Evolutionary conservation across 1,139 yeast species (phyloP), one percentile per base, ranked within the genome.

Genomic region (Suhomyces chickasaworum): DNA sequence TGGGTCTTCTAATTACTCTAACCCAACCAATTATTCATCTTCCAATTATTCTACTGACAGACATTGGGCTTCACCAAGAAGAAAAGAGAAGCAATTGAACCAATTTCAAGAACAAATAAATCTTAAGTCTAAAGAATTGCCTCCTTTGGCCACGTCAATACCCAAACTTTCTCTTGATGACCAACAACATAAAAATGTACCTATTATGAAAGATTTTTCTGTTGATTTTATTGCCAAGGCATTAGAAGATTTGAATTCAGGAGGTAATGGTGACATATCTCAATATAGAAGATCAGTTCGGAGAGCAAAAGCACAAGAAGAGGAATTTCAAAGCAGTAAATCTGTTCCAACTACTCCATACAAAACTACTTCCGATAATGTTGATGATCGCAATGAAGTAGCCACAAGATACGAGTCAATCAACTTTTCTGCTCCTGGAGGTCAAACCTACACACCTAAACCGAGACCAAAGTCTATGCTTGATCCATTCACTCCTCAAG

Each of bases 181-280:
- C 29, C 51, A 36, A 12, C 34, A 41, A 10, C 30, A 22, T 4
- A 51, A 49, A 30, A 58, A 57, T 36, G 68, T 73, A 20, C 77
- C 77, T 10, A 65, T 74, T 7, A 63, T 65, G 53, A 73, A 74
- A 51, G 80, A 75, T 51, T 75, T 75, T 49, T 72, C 78, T 3
- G 71, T 75, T 29, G 80, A 75, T 52, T 75, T 70, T 76, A 58
- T 75, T 68, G 71, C 84, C 66, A 58, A 83, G 73, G 69, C 90
- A 66, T 47, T 86, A 43, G 88, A 84, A 57, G 85, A 83, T 54
- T 72, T 86, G 56, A 84, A 83, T 57, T 66, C 78, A 3, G 85
- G 84, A n/a, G 84, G 86, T 0, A 73, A 80, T 54, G 85, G 86
- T 10, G 84, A 80, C 54, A 71, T 80, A 20, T 69, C 64, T 43